Percentiles rank a stretch among this genome's conserved stretches.
These are phyloP conservation scores for Candida easanensis DNA, from an alignment of 805 yeast species.

Conservation along the genomic window DNA sequence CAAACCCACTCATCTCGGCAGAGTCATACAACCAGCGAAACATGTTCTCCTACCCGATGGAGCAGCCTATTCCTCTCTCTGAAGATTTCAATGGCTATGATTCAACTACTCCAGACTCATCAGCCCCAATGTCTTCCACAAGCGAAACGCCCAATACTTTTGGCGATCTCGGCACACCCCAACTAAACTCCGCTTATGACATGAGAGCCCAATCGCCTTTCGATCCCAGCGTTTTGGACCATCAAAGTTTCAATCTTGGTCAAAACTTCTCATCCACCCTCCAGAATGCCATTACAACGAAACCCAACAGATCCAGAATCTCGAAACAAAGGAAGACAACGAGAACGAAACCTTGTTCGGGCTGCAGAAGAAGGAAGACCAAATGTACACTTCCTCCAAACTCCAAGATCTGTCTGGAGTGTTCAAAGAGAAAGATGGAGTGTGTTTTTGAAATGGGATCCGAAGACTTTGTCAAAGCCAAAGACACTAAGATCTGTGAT, in stretches of 20 bases:
- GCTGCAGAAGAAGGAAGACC: slow-evolving; percentile 36
- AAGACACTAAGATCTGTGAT: slow-evolving; percentile 17
- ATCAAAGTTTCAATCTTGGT: slow-evolving; percentile 13
- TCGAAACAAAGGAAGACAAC: slow-evolving; percentile 14
- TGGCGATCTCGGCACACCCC: slow-evolving; percentile 7
- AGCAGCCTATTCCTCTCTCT: slow-evolving; percentile 6
- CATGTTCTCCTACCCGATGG: slow-evolving; percentile 7
- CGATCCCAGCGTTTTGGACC: slow-evolving; percentile 10
- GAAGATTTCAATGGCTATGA: slow-evolving; percentile 10
- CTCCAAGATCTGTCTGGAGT: slow-evolving; percentile 17
- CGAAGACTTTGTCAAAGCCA: slow-evolving; percentile 4
- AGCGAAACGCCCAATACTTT: slow-evolving; percentile 3
- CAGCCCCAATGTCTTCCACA: slow-evolving; percentile 1
- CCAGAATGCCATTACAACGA: slow-evolving; percentile 17
- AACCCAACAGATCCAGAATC: slow-evolving; percentile 6
- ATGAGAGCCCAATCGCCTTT: slow-evolving; percentile 10
- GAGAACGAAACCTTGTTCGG: slow-evolving; percentile 36
- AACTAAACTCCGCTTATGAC: not conserved
- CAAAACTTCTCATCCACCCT: slow-evolving; percentile 11
- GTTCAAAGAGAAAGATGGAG: slow-evolving; percentile 15
- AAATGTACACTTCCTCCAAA: slow-evolving; percentile 14
- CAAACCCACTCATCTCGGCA: too few species aligned
- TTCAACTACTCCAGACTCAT: slow-evolving; percentile 8
- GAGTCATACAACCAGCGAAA: too few species aligned
- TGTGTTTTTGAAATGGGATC: slow-evolving; percentile 13